Base-by-base conservation (phyloP, 345 rosid genomes). In the Aquilaria sinensis region DNA sequence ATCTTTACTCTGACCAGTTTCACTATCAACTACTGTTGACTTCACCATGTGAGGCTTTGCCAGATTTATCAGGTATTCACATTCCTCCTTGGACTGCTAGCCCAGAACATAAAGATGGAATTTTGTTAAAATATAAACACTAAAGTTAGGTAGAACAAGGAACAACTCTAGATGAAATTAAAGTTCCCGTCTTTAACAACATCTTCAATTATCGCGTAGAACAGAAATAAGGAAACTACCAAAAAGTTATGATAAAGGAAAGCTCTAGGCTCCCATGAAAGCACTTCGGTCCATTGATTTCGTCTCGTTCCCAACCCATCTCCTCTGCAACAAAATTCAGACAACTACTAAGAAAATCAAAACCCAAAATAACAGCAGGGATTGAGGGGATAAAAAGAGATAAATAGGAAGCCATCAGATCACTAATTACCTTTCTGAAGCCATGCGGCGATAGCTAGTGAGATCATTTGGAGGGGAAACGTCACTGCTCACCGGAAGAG, bases 241-340 rank as follows among this genome's bases (percentile, higher is more conserved):
- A 93, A 74, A 70, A 93, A 90, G 73, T 78, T 83, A 43, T 90
- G 98, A 74, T 88, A 90, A 51, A 93, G 49, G 65, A 80, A 83
- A 66, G 97, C 94, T 64, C 97, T 75, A 12, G 98, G 98, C 74
- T 90, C 96, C 96, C 97, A 90, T 13, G 98, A 81, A 55, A 90
- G 68, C 59, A 93, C 78, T 78, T 93, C 90, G 30, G 92, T 90
- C 98, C 96, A 86, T 73, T 86, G 90, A 70, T 85, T 83, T 51
- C 79, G 85, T 80, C 87, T 84, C 67, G 70, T 67, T 68, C 87
- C 89, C 74, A 78, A 60, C 64, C 80, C 86, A 32, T 71, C 72
- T 32, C 73, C 70, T 58, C 97, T 87, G 78, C 73, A 72, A 46
- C 62, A 60, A 61, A 41, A 45, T 15, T 29, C 52, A 23, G 15